These are phyloP conservation scores for Fonsecaea erecta DNA, from an alignment of 2,329 filamentous ascomycete genomes.

Conservation along the genomic window DNA sequence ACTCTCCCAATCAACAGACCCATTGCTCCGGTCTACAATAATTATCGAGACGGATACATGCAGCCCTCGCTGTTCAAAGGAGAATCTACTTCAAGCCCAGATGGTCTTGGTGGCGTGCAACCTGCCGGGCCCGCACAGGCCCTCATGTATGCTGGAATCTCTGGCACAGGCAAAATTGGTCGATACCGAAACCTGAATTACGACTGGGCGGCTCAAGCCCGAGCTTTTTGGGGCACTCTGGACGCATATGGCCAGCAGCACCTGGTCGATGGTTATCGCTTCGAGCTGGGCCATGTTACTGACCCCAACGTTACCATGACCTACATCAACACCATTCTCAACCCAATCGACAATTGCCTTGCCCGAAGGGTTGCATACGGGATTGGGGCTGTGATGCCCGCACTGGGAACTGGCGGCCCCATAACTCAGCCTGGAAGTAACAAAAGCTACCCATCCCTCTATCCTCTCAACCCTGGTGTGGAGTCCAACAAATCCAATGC, in stretches of 20 bases:
- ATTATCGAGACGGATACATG: slow-evolving; percentile 74
- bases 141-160: slow-evolving; percentile 66
- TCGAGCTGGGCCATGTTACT: slow-evolving; percentile 41
- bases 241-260: slow-evolving; percentile 45
- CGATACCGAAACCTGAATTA: slow-evolving; percentile 47
- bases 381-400: slow-evolving; percentile 32
- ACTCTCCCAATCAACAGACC: slow-evolving; percentile 78
- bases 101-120: slow-evolving; percentile 60
- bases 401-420: slow-evolving; percentile 16
- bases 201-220: slow-evolving; percentile 47
- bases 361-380: slow-evolving; percentile 36
- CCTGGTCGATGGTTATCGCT: slow-evolving; percentile 45
- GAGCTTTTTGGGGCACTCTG: slow-evolving; percentile 46
- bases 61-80: slow-evolving; percentile 75
- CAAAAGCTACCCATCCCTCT: slow-evolving; percentile 26
- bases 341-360: slow-evolving; percentile 38
- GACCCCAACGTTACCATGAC: slow-evolving; percentile 24
- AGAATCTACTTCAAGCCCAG: slow-evolving; percentile 79
- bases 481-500: slow-evolving; percentile 30
- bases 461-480: slow-evolving; percentile 19
- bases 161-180: slow-evolving; percentile 61
- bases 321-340: slow-evolving; percentile 35
- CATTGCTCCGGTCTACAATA: slow-evolving; percentile 74
- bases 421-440: slow-evolving; percentile 20
- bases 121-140: slow-evolving; percentile 32